Percentiles rank a stretch among this genome's conserved stretches.
phyloP scores from a whole-genome alignment of 2,329 filamentous ascomycete genomes.

The Remersonia thermophila region DNA sequence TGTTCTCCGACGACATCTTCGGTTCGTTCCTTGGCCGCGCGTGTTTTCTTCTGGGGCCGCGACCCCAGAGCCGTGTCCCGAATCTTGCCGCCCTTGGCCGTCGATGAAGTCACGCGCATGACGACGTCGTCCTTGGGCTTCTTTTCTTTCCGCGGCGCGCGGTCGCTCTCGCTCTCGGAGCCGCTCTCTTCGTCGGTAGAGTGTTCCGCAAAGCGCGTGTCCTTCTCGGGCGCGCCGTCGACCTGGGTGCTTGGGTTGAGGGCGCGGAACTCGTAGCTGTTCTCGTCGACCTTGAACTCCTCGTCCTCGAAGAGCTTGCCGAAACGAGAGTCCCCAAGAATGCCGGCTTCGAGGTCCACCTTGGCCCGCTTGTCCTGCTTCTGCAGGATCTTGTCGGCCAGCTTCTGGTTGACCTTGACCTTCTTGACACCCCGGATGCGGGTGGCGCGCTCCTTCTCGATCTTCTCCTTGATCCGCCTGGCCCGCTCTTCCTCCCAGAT shows the following conservation, averaged over 20 bases:
- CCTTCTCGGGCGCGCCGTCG: conserved; percentile 23
- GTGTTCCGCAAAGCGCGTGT: conserved; percentile 5
- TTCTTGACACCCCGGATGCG: conserved; percentile 92
- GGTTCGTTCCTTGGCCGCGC: conserved; percentile 30
- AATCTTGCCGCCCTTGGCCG: conserved; percentile 38
- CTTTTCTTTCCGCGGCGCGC: conserved; percentile 28
- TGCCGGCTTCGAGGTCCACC: conserved; percentile 46
- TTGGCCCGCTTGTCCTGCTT: conserved; percentile 48
- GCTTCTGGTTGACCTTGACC: conserved; percentile 85
- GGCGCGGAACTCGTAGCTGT: conserved; percentile 69
- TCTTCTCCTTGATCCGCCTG: conserved; percentile 86
- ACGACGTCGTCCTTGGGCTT: conserved; percentile 30
- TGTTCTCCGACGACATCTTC: conserved; percentile 49
- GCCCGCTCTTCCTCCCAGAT: conserved; percentile 84
- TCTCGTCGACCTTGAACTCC: conserved; percentile 86
- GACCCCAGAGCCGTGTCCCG: conserved; percentile 46
- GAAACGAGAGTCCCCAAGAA: conserved; percentile 81
- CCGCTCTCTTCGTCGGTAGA: conserved; percentile 3
- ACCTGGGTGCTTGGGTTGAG: conserved; percentile 75
- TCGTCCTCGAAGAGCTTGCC: conserved; percentile 80
- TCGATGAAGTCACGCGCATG: conserved; percentile 59
- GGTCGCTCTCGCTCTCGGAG: conserved; percentile 27
- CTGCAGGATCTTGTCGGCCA: conserved; percentile 62
- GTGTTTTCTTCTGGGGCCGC: conserved; percentile 38
- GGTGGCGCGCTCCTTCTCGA: conserved; percentile 92